Evolutionary conservation across 768 basidiomycete species (phyloP).

Genomic region (Panus rudis): DNA sequence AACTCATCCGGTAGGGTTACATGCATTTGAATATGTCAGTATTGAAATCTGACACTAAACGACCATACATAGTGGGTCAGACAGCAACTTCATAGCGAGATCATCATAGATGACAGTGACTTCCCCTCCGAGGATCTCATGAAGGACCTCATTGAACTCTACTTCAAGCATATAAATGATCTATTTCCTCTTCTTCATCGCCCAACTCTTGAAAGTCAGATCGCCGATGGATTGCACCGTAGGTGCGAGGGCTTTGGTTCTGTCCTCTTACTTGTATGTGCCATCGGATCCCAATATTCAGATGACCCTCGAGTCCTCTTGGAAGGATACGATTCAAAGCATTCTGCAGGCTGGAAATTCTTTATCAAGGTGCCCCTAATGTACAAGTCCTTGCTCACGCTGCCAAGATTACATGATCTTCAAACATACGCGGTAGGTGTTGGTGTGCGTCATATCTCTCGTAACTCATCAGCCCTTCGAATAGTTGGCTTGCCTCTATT

Average conservation of each 20-base stretch:
- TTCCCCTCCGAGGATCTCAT: conserved; percentile 15
- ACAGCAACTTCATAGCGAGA: too few species aligned
- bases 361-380: conserved; percentile 48
- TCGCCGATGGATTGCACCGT: conserved; percentile 30
- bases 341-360: conserved; percentile 55
- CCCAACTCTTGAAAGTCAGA: conserved; percentile 33
- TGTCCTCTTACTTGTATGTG: conserved; percentile 50
- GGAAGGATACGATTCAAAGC: conserved; percentile 15
- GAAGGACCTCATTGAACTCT: conserved; percentile 34
- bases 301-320: conserved; percentile 37
- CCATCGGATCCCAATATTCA: conserved; percentile 36
- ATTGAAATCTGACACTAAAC: too few species aligned
- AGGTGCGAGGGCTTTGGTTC: conserved; percentile 39
- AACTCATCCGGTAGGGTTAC: too few species aligned
- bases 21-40: too few species aligned
- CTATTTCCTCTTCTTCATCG: conserved; percentile 36
- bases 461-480: neutral
- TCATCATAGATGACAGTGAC: too few species aligned
- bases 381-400: conserved; percentile 41
- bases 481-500: conserved; percentile 42
- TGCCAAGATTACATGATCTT: conserved; percentile 4
- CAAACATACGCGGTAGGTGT: conserved; percentile 13
- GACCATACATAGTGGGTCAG: too few species aligned
- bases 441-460: conserved; percentile 15
- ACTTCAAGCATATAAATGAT: conserved; percentile 32